Conservation (phyloP, 768 basidiomycete species). For the Kwoniella mangroviensis region DNA sequence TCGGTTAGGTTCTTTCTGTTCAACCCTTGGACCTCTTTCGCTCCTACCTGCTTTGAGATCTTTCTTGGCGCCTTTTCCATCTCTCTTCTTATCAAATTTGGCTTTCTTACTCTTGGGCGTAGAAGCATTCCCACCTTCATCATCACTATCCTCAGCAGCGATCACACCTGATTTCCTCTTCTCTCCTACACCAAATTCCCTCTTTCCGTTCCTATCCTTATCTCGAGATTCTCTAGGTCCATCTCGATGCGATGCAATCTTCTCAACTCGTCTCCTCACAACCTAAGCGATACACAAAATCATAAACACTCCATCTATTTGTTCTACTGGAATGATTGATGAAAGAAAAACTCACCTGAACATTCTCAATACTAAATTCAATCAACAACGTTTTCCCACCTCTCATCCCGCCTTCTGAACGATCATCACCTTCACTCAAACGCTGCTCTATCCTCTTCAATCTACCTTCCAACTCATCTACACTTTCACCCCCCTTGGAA, state of each 20-base stretch:
- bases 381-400: slow-evolving; percentile 70
- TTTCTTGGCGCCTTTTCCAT: slow-evolving; percentile 27
- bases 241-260: slow-evolving; percentile 48
- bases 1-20: background rate
- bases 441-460: slow-evolving; percentile 69
- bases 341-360: slow-evolving; percentile 63
- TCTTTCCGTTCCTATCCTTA: slow-evolving; percentile 11
- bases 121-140: slow-evolving; percentile 39
- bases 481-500: slow-evolving; percentile 52
- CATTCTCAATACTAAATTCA: slow-evolving; percentile 97
- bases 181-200: slow-evolving; percentile 2
- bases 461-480: slow-evolving; percentile 62
- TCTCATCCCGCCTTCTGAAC: slow-evolving; percentile 53
- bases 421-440: slow-evolving; percentile 57
- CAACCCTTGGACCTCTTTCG: slow-evolving; percentile 20
- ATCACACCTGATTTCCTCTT: slow-evolving; percentile 36
- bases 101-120: slow-evolving; percentile 17
- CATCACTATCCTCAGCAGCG: slow-evolving; percentile 44
- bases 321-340: too few species aligned
- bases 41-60: slow-evolving; percentile 4
- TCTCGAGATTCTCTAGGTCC: slow-evolving; percentile 14
- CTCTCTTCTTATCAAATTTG: slow-evolving; percentile 34
- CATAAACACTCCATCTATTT: background rate
- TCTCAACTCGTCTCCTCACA: slow-evolving; percentile 72
- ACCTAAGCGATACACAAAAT: slow-evolving; percentile 54